Evolutionary conservation across 306 rosid species (phyloP).

Genomic region (Phaseolus lunatus): DNA sequence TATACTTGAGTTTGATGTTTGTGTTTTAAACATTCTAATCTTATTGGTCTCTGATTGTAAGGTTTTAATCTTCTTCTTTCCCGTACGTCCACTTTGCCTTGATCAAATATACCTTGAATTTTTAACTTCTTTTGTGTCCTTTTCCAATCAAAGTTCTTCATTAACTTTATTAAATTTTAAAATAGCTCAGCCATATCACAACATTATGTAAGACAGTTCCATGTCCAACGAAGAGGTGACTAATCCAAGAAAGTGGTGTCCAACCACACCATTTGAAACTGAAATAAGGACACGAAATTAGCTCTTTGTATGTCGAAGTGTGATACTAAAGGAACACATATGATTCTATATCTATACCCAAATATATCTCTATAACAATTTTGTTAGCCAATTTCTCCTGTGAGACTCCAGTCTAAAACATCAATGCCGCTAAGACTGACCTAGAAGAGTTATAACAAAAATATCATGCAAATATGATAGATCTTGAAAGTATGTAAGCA

Average conservation of each 20-base stretch:
- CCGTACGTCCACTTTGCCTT: neutral
- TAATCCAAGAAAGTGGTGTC: neutral
- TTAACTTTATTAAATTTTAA: too few relatives aligned
- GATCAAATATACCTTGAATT: too few relatives aligned
- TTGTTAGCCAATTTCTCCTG: neutral
- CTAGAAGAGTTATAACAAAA: slow-evolving; percentile 2
- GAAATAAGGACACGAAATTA: neutral
- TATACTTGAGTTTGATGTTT: too few relatives aligned
- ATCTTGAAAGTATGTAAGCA: slow-evolving; percentile 16
- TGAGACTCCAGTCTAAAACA: neutral
- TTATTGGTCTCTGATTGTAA: too few relatives aligned
- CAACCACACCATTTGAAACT: slow-evolving; percentile 9
- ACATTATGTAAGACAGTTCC: neutral
- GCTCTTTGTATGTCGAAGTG: neutral
- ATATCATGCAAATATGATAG: slow-evolving; percentile 4
- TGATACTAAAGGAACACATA: slow-evolving; percentile 23
- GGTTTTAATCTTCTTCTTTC: neutral
- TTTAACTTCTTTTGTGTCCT: too few relatives aligned
- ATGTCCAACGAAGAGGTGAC: neutral
- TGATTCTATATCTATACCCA: slow-evolving; percentile 14
- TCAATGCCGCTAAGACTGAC: slow-evolving; percentile 14
- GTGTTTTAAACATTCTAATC: too few relatives aligned
- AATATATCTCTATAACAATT: slow-evolving; percentile 17
- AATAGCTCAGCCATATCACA: neutral
- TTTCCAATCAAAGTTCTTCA: too few relatives aligned